Base-by-base conservation (phyloP, 768 basidiomycete species). In the Boletus rufocinnamomeus region DNA sequence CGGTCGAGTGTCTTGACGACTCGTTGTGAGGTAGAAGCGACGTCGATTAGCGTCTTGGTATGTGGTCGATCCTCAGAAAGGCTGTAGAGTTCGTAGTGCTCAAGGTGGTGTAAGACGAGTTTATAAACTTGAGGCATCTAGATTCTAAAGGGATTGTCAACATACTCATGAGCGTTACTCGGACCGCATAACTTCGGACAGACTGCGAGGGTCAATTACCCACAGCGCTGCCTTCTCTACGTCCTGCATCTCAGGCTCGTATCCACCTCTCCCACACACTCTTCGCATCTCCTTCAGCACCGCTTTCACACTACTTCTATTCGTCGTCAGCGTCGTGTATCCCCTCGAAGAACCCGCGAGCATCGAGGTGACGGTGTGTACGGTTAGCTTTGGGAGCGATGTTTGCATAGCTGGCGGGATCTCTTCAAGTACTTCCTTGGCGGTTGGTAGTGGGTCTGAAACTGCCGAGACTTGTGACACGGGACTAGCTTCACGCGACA, bases 281-380 rank as follows among this genome's bases (percentile, higher is more conserved):
- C 71, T 66, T 56, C 77, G 82, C 71, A 93, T 80, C 70, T 88
- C 88, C 59, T 84, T 78, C 58, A 93, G 59, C n/a, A 95, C 77
- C 25, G 85, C 85, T 66, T 81, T 85, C 27, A 94, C 84, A 63
- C 92, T 92, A 32, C 87, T 80, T 62, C 84, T 79, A 64, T 96
- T 95, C 10, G 91, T 91, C 5, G 93, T 95, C 49, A 95, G 75
- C n/a, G 90, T 92, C 60, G 93, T 95, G 89, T 89, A 87, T 0
- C 87, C 85, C 28, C 81, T 74, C 40, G 74, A 74, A 0, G 87
- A 83, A 17, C 93, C 93, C 67, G 82, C 83, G 21, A 86, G 74
- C 76, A 94, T 76, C 54, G 87, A 90, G 56, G 84, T 79, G 10
- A 90, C 82, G 0, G 93, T 95, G 69, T 95, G 93, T 10, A 80